These are phyloP conservation scores for Cerioporus squamosus DNA, from an alignment of 1,284 basidiomycete species.

Conservation along the genomic window DNA sequence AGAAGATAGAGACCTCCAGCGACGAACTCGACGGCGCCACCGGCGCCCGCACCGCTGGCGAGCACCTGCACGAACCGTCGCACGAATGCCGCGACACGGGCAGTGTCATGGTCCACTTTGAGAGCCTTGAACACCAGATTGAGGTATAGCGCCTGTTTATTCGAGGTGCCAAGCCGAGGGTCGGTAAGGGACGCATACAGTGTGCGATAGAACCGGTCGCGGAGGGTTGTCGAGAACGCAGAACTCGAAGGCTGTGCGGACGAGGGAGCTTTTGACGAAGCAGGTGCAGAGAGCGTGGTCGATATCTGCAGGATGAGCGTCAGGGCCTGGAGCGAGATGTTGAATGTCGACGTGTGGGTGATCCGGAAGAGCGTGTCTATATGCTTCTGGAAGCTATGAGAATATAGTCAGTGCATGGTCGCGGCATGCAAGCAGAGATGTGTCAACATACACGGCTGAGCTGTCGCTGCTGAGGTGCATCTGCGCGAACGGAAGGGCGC, in stretches of 20 bases:
- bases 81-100: conserved; percentile 83
- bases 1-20: conserved; percentile 85
- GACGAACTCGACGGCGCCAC: conserved; percentile 86
- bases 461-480: conserved; percentile 57
- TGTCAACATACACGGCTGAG: conserved; percentile 42
- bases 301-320: conserved; percentile 90
- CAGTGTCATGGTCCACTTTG: conserved; percentile 74
- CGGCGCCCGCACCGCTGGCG: conserved; percentile 60
- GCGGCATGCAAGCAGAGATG: not conserved
- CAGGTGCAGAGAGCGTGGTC: conserved; percentile 47
- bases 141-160: conserved; percentile 97
- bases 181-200: conserved; percentile 92
- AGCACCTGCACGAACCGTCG: conserved; percentile 89
- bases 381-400: conserved; percentile 81
- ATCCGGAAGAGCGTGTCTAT: conserved; percentile 96
- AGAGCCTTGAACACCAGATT: conserved; percentile 95
- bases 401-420: conserved; percentile 4
- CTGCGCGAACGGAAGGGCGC: conserved; percentile 92
- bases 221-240: conserved; percentile 53
- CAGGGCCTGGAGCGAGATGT: conserved; percentile 94
- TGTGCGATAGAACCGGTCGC: conserved; percentile 89
- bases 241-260: conserved; percentile 23
- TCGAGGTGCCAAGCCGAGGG: conserved; percentile 78
- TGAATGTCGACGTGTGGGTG: conserved; percentile 94
- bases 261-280: conserved; percentile 28